These are phyloP conservation scores for Backusella tarrabulga DNA, from an alignment of 192 early-diverging fungal genomes.

Conservation along the genomic window DNA sequence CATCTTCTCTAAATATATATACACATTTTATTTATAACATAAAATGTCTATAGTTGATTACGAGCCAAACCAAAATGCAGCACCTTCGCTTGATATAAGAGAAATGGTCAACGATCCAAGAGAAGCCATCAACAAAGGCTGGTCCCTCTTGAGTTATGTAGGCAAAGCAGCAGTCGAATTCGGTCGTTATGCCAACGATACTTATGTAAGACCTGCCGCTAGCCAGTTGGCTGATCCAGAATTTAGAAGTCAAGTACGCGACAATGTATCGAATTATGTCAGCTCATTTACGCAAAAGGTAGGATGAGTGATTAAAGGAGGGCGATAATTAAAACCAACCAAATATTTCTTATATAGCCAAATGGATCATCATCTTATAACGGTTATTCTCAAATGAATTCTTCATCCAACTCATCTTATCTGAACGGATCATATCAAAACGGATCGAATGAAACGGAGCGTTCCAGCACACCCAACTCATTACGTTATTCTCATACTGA, in stretches of 20 bases:
- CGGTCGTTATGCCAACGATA: conserved; percentile 55
- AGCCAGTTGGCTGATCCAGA: conserved; percentile 64
- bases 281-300: conserved; percentile 47
- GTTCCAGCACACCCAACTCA: neutral
- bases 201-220: conserved; percentile 65
- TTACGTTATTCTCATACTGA: conserved; percentile 6
- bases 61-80: neutral
- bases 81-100: conserved; percentile 39
- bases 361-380: neutral
- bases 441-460: neutral
- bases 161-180: conserved; percentile 43
- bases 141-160: conserved; percentile 55
- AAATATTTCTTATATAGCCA: neutral
- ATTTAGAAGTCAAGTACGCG: conserved; percentile 56
- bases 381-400: neutral
- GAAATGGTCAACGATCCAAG: conserved; percentile 69
- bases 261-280: conserved; percentile 61
- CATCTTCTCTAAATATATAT: neutral
- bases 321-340: neutral
- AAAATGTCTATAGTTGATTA: neutral
- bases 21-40: neutral
- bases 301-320: neutral
- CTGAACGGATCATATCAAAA: neutral
- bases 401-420: conserved; percentile 2
- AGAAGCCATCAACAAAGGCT: conserved; percentile 62